phyloP scores from a whole-genome alignment of 768 basidiomycete species.

The Phylloporus rhodoxanthus region DNA sequence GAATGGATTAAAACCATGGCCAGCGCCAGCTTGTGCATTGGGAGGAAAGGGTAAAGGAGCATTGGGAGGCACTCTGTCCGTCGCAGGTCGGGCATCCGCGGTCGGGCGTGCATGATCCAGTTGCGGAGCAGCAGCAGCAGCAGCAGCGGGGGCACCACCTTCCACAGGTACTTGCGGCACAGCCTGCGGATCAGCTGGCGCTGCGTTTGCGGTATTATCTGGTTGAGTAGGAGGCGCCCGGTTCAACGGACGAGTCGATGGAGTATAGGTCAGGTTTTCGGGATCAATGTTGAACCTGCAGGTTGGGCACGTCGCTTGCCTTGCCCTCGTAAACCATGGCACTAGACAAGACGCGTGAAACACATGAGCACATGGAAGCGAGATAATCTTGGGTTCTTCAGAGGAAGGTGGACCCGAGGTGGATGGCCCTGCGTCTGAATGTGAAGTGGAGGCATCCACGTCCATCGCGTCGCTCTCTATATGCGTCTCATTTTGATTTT shows the following conservation, averaged over 20 bases:
- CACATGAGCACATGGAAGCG: conserved; percentile 75
- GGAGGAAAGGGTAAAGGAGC: neutral
- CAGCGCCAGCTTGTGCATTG: conserved; percentile 4
- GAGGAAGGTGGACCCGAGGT: conserved; percentile 3
- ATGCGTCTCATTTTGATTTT: conserved; percentile 2
- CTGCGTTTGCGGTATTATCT: conserved; percentile 8
- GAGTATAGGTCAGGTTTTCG: conserved; percentile 55
- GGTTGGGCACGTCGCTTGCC: conserved; percentile 76
- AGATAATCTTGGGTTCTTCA: conserved; percentile 45
- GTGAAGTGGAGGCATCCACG: conserved; percentile 15
- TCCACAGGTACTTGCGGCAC: conserved; percentile 8
- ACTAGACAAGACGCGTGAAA: conserved; percentile 75
- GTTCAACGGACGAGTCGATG: conserved; percentile 13
- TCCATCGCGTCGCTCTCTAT: conserved; percentile 13
- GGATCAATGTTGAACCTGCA: conserved; percentile 83
- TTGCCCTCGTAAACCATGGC: conserved; percentile 78
- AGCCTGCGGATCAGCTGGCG: conserved; percentile 6
- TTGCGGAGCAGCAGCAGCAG: conserved; percentile 3
- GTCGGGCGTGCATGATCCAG: neutral
- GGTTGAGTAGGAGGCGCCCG: conserved; percentile 13
- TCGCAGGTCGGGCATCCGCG: conserved; percentile 1
- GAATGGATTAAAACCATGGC: conserved; percentile 11
- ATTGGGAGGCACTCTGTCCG: neutral
- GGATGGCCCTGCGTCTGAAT: conserved; percentile 8
- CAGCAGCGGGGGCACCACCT: neutral